Evolutionary conservation across 495 filamentous ascomycete species (phyloP).

Genomic region (Xylaria nigripes): DNA sequence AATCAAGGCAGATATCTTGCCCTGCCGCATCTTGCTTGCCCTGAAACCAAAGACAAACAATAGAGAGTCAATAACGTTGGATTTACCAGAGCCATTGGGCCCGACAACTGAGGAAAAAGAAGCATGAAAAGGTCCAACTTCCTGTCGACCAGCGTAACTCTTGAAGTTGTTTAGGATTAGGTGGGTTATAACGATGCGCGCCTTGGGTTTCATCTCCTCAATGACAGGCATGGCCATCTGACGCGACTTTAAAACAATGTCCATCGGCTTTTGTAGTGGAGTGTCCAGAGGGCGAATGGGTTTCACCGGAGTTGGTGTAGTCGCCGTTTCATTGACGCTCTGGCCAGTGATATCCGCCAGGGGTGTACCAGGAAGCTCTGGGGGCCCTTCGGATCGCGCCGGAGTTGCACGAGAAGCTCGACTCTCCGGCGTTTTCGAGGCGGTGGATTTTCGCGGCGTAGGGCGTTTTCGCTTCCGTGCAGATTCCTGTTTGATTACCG

Average conservation of each 20-base stretch:
- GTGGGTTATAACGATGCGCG: constrained; percentile 84
- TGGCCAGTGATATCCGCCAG: constrained; percentile 70
- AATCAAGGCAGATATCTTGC: constrained; percentile 94
- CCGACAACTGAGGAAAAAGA: constrained; percentile 99
- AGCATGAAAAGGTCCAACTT: constrained; percentile 92
- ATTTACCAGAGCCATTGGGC: constrained; percentile 96
- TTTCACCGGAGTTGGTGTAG: constrained; percentile 42
- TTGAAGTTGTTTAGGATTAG: constrained; percentile 93
- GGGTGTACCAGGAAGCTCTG: constrained; percentile 48
- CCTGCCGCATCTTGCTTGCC: constrained; percentile 98
- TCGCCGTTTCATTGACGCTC: constrained; percentile 46
- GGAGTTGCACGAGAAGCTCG: constrained; percentile 42
- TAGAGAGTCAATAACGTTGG: constrained; percentile 95
- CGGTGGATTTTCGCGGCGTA: constrained; percentile 39
- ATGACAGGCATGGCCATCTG: constrained; percentile 54
- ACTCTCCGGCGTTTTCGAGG: constrained; percentile 43
- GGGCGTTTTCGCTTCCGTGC: constrained; percentile 65
- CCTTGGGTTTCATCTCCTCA: constrained; percentile 66
- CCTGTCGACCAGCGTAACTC: constrained; percentile 90
- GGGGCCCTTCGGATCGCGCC: constrained; percentile 36
- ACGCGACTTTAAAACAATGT: constrained; percentile 85
- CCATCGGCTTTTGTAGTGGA: constrained; percentile 80
- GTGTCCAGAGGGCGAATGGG: constrained; percentile 67
- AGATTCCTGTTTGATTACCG: constrained; percentile 55
- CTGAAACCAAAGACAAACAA: constrained; percentile 98